These are phyloP conservation scores for Lipomyces chichibuensis DNA, from an alignment of 805 yeast species.

Conservation along the genomic window DNA sequence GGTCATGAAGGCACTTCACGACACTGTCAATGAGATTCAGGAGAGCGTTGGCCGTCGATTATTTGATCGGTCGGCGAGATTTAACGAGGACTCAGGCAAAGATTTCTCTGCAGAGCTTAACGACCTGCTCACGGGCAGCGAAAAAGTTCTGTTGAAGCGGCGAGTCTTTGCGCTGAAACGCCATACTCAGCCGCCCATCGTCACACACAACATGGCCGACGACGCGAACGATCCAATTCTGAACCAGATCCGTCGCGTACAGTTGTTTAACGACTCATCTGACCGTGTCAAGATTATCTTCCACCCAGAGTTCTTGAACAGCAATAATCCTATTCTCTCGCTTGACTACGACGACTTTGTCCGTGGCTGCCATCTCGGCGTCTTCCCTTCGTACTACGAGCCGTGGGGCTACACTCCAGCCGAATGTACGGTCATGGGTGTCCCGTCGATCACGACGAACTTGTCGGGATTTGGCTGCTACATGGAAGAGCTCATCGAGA, in stretches of 20 bases:
- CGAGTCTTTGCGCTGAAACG: constrained; percentile 91
- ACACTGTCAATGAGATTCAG: constrained; percentile 86
- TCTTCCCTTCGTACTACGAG: constrained; percentile 96
- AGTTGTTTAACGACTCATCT: constrained; percentile 82
- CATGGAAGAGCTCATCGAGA: constrained; percentile 96
- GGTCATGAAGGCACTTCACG: constrained; percentile 86
- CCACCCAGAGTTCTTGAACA: constrained; percentile 96
- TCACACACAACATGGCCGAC: constrained; percentile 94
- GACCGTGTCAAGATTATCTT: constrained; percentile 94
- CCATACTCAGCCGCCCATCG: constrained; percentile 89
- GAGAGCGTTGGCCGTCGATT: constrained; percentile 81
- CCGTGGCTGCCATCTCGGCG: constrained; percentile 96
- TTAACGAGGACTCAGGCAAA: constrained; percentile 52
- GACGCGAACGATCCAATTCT: constrained; percentile 89
- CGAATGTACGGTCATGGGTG: constrained; percentile 99
- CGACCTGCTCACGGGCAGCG: constrained; percentile 82
- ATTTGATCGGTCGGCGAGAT: constrained; percentile 85
- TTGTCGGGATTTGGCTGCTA: constrained; percentile 97
- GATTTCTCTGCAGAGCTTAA: constrained; percentile 74
- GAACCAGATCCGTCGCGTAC: constrained; percentile 88
- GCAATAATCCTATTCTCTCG: constrained; percentile 90
- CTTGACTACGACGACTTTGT: constrained; percentile 97
- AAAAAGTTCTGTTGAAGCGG: constrained; percentile 84
- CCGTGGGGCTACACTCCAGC: constrained; percentile 99
- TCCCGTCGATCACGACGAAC: constrained; percentile 95